Evolutionary conservation across 805 yeast species (phyloP).

Genomic region (Candida caryicola): DNA sequence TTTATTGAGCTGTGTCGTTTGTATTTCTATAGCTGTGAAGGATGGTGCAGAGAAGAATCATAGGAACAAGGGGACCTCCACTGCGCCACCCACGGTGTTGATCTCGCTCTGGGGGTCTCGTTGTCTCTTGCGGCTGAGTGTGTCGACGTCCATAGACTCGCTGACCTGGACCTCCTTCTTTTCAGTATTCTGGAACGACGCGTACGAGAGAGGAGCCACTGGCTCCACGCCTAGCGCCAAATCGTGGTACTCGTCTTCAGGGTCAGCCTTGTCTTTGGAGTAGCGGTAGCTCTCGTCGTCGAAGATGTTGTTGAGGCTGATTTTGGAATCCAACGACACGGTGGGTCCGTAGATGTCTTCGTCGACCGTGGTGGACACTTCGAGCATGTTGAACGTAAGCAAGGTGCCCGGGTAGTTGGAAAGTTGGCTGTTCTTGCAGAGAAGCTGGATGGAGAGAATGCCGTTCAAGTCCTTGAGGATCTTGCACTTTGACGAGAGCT

Average conservation of each 20-base stretch:
- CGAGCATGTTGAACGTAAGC: constrained; percentile 40
- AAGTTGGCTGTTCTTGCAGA: constrained; percentile 30
- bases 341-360: constrained; percentile 6
- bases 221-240: constrained; percentile 3
- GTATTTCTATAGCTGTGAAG: not conserved
- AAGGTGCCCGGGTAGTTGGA: constrained; percentile 36
- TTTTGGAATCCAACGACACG: constrained; percentile 1
- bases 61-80: constrained; percentile 45
- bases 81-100: constrained; percentile 41
- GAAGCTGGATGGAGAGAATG: constrained; percentile 34
- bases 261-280: constrained; percentile 7
- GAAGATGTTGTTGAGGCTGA: constrained; percentile 21
- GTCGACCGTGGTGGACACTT: constrained; percentile 18
- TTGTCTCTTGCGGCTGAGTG: not conserved
- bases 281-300: constrained; percentile 28
- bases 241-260: constrained; percentile 5
- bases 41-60: constrained; percentile 9
- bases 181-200: constrained; percentile 16
- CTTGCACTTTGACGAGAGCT: constrained; percentile 39
- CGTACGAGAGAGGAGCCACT: constrained; percentile 20
- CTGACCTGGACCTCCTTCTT: constrained; percentile 3
- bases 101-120: constrained; percentile 6
- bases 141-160: constrained; percentile 5
- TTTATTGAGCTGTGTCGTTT: not conserved
- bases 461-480: constrained; percentile 36